Evolutionary conservation across 306 rosid genomes (phyloP), one percentile per base, ranked within the genome.

Genomic region (Crotalaria pallida): DNA sequence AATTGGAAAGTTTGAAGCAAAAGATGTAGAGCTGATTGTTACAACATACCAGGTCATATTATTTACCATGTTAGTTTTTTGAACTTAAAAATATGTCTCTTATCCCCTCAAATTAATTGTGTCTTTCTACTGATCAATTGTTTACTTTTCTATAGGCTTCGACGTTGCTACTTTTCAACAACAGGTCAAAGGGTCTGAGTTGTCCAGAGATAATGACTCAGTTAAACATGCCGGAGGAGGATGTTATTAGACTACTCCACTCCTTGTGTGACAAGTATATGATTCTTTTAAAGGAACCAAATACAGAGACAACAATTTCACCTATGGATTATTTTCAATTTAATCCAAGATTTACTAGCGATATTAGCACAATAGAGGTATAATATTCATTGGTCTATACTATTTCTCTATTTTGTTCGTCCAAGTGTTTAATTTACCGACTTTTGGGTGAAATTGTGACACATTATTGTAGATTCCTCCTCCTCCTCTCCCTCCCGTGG

Each of bases 401-500:
- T 33, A 21, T 19, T 27, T 24, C 10, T 34, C n/a, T n/a, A n/a
- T 22, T 75, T 68, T 57, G 33, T 21, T 48, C 51, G 51, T 36
- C 55, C 58, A 63, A 58, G 9, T 45, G 15, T 62, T 64, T 29
- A 67, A 21, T 7, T 56, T 56, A 22, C 38, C 1, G 57, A 18
- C 16, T 59, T 57, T 23, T 58, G 66, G 45, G 58, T n/a, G 50
- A 58, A 49, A 75, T 33, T 50, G 48, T 68, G 56, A 24, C 19
- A n/a, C 5, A n/a, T 50, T 38, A 49, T 34, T 16, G 73, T 73
- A 92, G 98, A 88, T 93, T 67, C 98, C 98, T n/a, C n/a, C n/a
- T n/a, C n/a, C n/a, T n/a, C n/a, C n/a, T 55, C 97, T 93, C 26
- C 98, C 98, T 10, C 96, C 96, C 0, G 96, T 93, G 75, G 98